Conservation (phyloP, 2,329 filamentous ascomycete genomes). For the Penicillium sp. region DNA sequence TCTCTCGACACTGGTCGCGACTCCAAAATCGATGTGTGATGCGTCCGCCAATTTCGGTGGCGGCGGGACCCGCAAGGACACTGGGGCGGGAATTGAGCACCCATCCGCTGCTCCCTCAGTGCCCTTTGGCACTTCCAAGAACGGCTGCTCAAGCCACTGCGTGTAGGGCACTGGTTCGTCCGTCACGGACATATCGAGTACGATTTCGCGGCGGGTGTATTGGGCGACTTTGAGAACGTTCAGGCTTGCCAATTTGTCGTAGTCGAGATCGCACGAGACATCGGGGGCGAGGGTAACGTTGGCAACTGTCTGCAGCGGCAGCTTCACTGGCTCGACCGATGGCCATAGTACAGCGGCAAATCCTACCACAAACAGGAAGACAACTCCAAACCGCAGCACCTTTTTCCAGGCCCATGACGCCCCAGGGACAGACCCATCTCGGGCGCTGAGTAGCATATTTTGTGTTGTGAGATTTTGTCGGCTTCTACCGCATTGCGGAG, state of each 20-base stretch:
- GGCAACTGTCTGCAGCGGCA: constrained; percentile 14
- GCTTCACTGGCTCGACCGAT: constrained; percentile 11
- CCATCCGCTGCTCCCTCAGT: constrained; percentile 24
- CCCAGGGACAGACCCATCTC: constrained; percentile 24
- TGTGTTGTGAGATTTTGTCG: not conserved
- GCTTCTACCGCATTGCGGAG: constrained; percentile 22
- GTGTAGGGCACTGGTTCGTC: constrained; percentile 24
- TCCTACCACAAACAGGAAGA: constrained; percentile 22
- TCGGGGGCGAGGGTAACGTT: constrained; percentile 32
- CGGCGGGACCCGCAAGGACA: constrained; percentile 49
- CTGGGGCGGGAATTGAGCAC: constrained; percentile 44
- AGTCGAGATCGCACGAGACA: constrained; percentile 29
- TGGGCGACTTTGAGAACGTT: constrained; percentile 27
- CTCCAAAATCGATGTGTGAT: constrained; percentile 55
- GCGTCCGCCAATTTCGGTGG: constrained; percentile 46
- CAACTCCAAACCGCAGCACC: constrained; percentile 28
- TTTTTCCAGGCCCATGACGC: constrained; percentile 34
- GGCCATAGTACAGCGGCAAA: constrained; percentile 32
- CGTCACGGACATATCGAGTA: constrained; percentile 23
- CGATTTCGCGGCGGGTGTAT: constrained; percentile 33
- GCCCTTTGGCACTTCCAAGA: constrained; percentile 18
- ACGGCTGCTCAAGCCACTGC: constrained; percentile 27
- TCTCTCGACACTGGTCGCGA: constrained; percentile 54
- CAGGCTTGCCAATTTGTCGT: constrained; percentile 23
- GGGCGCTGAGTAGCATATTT: constrained; percentile 26